Evolutionary conservation across 352 stramenopile species (phyloP), one percentile per base, ranked within the genome.

Genomic region (Paralagenidium karlingii): DNA sequence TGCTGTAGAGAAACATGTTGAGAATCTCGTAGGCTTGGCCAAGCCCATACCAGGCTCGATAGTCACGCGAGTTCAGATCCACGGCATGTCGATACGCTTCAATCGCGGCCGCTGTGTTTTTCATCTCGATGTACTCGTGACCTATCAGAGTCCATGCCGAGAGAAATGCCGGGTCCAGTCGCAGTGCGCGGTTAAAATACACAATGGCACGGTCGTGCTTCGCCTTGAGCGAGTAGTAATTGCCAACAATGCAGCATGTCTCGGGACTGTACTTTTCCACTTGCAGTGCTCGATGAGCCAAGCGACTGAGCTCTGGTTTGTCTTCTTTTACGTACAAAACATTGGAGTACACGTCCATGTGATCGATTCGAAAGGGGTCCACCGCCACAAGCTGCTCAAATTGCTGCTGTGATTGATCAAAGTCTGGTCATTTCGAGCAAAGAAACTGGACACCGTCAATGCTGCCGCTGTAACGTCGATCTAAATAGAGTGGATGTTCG

Each of bases 51-150:
- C 95, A 99, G 12, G 96, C 95, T 24, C 94, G 75, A 63, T 98
- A 99, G 54, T 99, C 95, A 18, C 82, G 67, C 12, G 74, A 67
- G 51, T 86, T 96, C 10, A 98, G 77, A 55, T 96, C 84, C 36
- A 83, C 61, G 1, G 93, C 95, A 37, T 93, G 77, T 16, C 94
- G 85, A 53, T 99, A 98, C 3, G 86, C 82, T 61, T 98, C 94
- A 39, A 99, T 94, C 11, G 95, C 95, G 8, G 90, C 89, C 34
- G 86, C 89, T 24, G 94, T 97, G 59, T 99, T 98, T 59, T 98
- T 98, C 70, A 98, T 88, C 62, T 99, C 94, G 22, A 99, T 81
- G 61, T 97, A 98, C 60, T 99, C 96, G 63, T 99, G 96, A 9
- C 96, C 96, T 44, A 99, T 97, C 8, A 99, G 69, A 22, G 94